Evolutionary conservation across 257 asterid genomes (phyloP).

Genomic region (Pogostemon cablin): DNA sequence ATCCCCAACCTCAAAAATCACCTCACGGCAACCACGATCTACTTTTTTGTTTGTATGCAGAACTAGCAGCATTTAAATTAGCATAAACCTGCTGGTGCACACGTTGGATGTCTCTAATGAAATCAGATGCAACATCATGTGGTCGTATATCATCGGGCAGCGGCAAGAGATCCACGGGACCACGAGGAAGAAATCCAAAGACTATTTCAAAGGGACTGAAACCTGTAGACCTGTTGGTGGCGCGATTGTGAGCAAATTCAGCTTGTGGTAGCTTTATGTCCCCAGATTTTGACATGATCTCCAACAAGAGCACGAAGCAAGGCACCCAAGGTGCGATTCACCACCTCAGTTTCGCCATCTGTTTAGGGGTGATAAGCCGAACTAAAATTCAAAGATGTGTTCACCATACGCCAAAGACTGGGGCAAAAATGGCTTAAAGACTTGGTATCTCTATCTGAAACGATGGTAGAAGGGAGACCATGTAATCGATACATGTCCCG

Average conservation of each 20-base stretch:
- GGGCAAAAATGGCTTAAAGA: neutral
- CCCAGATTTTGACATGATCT: neutral
- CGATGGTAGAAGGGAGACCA: neutral
- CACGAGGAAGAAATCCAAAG: neutral
- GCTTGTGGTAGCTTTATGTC: neutral
- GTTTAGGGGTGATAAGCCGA: neutral
- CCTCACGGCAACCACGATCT: neutral
- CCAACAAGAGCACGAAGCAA: neutral
- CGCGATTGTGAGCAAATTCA: neutral
- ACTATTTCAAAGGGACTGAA: neutral
- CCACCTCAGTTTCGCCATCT: neutral
- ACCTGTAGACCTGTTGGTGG: neutral
- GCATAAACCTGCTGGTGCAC: neutral
- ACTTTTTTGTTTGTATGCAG: neutral
- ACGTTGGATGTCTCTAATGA: neutral
- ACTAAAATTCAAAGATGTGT: neutral
- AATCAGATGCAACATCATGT: neutral
- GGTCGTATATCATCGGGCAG: neutral
- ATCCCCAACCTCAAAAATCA: neutral
- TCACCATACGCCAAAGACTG: neutral
- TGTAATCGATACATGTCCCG: neutral
- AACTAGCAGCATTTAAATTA: neutral
- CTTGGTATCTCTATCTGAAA: neutral
- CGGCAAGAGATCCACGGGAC: neutral
- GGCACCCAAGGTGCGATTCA: neutral